Conservation (phyloP, 805 yeast genomes). For the Candida michaelii region DNA sequence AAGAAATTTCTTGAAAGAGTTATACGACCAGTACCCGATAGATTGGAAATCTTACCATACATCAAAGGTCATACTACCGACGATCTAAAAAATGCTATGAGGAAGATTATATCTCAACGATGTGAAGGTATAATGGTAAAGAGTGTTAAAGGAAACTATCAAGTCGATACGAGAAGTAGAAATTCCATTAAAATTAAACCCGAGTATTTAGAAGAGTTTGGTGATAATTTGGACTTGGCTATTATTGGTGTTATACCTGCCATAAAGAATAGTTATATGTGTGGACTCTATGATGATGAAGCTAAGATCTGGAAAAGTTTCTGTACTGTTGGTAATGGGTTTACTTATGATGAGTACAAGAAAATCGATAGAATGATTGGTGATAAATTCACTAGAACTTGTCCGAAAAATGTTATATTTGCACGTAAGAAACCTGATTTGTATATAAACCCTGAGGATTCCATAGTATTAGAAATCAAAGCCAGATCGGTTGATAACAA, state of each 20-base stretch:
- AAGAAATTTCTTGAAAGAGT: conserved; percentile 50
- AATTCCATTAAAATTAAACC: conserved; percentile 93
- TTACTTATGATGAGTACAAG: conserved; percentile 60
- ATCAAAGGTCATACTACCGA: conserved; percentile 41
- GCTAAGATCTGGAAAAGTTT: conserved; percentile 57
- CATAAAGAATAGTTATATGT: conserved; percentile 66
- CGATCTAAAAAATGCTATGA: conserved; percentile 58
- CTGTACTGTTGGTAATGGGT: conserved; percentile 83
- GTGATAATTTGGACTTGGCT: conserved; percentile 78
- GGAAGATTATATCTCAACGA: conserved; percentile 55
- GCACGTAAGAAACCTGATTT: conserved; percentile 62
- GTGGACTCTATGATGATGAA: conserved; percentile 61
- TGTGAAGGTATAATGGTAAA: conserved; percentile 86
- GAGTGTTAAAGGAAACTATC: conserved; percentile 56
- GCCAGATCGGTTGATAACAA: conserved; percentile 68
- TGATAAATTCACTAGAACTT: conserved; percentile 43
- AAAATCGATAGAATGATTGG: conserved; percentile 55
- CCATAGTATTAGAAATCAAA: conserved; percentile 78
- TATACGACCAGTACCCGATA: conserved; percentile 43
- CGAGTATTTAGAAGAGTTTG: conserved; percentile 81
- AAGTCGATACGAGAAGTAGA: conserved; percentile 49
- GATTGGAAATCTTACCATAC: conserved; percentile 50
- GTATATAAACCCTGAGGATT: conserved; percentile 80
- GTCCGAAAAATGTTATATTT: conserved; percentile 40
- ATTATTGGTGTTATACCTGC: conserved; percentile 80